These are phyloP conservation scores for Delonix regia DNA, from an alignment of 306 rosid genomes.

Conservation along the genomic window DNA sequence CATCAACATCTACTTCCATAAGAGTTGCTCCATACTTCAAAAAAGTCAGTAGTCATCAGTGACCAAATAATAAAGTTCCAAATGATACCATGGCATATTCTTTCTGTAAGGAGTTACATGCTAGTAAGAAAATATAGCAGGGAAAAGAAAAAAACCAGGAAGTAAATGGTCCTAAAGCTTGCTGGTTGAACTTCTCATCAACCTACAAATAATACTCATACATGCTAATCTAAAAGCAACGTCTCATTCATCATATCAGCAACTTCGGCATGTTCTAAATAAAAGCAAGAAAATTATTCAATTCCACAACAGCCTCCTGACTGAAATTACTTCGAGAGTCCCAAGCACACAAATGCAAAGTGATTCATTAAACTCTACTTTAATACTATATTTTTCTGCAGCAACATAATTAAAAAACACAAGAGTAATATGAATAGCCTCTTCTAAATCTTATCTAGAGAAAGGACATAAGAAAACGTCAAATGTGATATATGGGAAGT, in stretches of 20 bases:
- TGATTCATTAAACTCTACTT: not conserved
- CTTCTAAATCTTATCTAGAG: not conserved
- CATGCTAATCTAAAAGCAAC: not conserved
- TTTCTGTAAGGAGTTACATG: slow-evolving; percentile 2
- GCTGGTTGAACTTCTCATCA: slow-evolving; percentile 3
- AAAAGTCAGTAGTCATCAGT: slow-evolving; percentile 20
- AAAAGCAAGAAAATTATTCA: not conserved
- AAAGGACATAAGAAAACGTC: not conserved
- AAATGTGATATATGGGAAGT: not conserved
- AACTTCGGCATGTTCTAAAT: not conserved
- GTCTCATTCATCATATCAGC: not conserved
- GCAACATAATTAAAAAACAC: not conserved
- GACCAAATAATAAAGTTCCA: slow-evolving; percentile 31
- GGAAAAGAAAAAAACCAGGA: slow-evolving; percentile 1
- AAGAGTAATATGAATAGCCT: not conserved
- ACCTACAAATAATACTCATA: not conserved
- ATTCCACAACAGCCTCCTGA: not conserved
- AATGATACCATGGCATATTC: slow-evolving; percentile 17
- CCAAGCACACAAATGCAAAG: not conserved
- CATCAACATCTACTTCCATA: slow-evolving; percentile 79
- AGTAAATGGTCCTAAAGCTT: not conserved
- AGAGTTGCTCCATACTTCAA: slow-evolving; percentile 76
- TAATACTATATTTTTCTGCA: not conserved
- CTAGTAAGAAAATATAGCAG: not conserved
- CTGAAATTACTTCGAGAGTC: not conserved